These are phyloP conservation scores for Hydrangea macrophylla DNA, from an alignment of 148 eudicot species.

Conservation along the genomic window DNA sequence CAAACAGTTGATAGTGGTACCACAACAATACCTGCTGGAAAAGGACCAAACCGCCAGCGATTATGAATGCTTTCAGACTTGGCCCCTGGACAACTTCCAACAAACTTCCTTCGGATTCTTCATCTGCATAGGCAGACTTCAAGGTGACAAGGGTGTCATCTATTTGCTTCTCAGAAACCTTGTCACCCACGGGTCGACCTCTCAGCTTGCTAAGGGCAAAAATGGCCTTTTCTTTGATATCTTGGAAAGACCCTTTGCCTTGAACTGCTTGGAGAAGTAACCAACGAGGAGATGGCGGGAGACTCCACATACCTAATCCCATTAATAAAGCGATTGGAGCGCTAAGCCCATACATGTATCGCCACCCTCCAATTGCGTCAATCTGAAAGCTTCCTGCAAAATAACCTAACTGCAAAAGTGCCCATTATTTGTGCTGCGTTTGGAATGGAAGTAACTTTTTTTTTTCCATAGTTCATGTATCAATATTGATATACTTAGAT, in stretches of 20 bases:
- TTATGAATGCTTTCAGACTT: constrained; percentile 83
- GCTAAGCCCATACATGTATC: constrained; percentile 90
- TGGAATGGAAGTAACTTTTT: too few species aligned
- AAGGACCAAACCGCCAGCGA: constrained; percentile 95
- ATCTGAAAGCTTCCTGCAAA: constrained; percentile 76
- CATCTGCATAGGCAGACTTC: constrained; percentile 60
- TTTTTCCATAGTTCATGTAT: too few species aligned
- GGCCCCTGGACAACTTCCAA: constrained; percentile 89
- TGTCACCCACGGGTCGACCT: constrained; percentile 75
- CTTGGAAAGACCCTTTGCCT: constrained; percentile 68
- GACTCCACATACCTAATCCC: constrained; percentile 85
- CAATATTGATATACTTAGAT: too few species aligned
- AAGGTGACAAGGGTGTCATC: constrained; percentile 74
- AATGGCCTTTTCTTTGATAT: constrained; percentile 71
- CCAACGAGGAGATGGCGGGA: constrained; percentile 97
- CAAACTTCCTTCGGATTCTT: constrained; percentile 69
- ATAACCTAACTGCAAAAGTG: constrained; percentile 69
- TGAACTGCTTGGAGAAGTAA: constrained; percentile 85
- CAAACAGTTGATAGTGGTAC: not conserved
- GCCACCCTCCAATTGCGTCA: constrained; percentile 90
- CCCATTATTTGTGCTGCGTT: too few species aligned
- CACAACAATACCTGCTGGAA: constrained; percentile 79
- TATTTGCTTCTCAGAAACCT: constrained; percentile 64
- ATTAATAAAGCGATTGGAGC: constrained; percentile 68
- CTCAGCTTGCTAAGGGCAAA: constrained; percentile 66